phyloP scores from a whole-genome alignment of 345 rosid species.

The Gossypium sturtianum region DNA sequence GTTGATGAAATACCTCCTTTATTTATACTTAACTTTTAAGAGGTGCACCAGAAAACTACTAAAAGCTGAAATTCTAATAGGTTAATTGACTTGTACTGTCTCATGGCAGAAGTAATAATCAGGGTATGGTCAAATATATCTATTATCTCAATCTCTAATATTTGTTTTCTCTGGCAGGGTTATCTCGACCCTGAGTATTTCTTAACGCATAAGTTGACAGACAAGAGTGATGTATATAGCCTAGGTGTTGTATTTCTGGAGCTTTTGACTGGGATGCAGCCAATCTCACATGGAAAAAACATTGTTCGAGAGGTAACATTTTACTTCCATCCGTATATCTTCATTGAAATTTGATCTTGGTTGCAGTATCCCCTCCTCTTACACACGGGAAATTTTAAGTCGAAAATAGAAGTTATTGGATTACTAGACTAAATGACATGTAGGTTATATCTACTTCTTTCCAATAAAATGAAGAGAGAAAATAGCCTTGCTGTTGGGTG shows the following conservation, averaged over 20 bases:
- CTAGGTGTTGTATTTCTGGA: conserved; percentile 90
- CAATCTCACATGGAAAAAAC: conserved; percentile 91
- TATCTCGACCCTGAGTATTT: conserved; percentile 97
- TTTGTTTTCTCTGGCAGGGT: conserved; percentile 48
- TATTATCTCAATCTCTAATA: not conserved
- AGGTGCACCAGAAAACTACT: not conserved
- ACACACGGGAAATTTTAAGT: not conserved
- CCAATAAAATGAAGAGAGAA: not conserved
- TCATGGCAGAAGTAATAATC: not conserved
- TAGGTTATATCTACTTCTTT: not conserved
- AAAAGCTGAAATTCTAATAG: not conserved
- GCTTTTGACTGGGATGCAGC: conserved; percentile 90
- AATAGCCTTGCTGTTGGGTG: not conserved
- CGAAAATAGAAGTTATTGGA: not conserved
- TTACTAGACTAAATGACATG: not conserved
- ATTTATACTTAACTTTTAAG: no score
- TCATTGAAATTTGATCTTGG: not conserved
- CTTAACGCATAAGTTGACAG: conserved; percentile 85
- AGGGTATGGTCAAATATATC: not conserved
- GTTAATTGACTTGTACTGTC: not conserved
- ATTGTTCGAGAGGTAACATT: conserved; percentile 79
- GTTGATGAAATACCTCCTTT: not conserved
- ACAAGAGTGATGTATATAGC: conserved; percentile 96
- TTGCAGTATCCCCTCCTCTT: not conserved
- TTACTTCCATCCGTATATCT: not conserved